These are phyloP conservation scores for Clavulina sp. DNA, from an alignment of 768 basidiomycete species.

Conservation along the genomic window DNA sequence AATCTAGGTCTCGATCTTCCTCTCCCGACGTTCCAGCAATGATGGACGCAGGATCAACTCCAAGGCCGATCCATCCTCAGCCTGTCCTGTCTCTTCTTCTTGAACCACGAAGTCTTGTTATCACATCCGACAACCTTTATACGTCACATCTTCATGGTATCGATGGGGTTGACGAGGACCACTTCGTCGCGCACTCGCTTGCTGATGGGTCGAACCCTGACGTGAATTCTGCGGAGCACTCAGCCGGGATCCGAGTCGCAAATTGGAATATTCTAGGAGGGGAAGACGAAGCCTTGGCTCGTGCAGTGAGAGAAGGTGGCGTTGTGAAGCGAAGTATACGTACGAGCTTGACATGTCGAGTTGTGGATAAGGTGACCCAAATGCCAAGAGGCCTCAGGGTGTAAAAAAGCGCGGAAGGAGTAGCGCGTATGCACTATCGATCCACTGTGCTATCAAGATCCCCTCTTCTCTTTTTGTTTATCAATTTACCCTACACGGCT, in stretches of 20 bases:
- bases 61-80: conserved; percentile 32
- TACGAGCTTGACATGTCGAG: conserved; percentile 75
- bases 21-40: too few relatives aligned
- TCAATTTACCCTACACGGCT: too few relatives aligned
- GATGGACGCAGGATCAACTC: background rate
- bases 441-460: too few relatives aligned
- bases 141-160: conserved; percentile 69
- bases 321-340: conserved; percentile 38
- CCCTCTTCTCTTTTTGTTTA: too few relatives aligned
- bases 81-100: conserved; percentile 61
- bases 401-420: too few relatives aligned
- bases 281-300: conserved; percentile 21
- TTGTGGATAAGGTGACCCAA: conserved; percentile 39
- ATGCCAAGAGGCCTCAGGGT: too few relatives aligned
- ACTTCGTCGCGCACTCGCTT: conserved; percentile 13
- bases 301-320: conserved; percentile 31
- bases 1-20: background rate
- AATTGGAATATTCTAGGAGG: conserved; percentile 40
- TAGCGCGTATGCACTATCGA: too few relatives aligned
- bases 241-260: conserved; percentile 24
- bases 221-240: conserved; percentile 9
- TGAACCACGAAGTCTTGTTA: conserved; percentile 70
- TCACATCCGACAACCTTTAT: conserved; percentile 57
- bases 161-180: conserved; percentile 35
- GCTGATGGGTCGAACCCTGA: conserved; percentile 19